Base-by-base conservation (phyloP, 768 basidiomycete genomes). In the Lactarius indigo region DNA sequence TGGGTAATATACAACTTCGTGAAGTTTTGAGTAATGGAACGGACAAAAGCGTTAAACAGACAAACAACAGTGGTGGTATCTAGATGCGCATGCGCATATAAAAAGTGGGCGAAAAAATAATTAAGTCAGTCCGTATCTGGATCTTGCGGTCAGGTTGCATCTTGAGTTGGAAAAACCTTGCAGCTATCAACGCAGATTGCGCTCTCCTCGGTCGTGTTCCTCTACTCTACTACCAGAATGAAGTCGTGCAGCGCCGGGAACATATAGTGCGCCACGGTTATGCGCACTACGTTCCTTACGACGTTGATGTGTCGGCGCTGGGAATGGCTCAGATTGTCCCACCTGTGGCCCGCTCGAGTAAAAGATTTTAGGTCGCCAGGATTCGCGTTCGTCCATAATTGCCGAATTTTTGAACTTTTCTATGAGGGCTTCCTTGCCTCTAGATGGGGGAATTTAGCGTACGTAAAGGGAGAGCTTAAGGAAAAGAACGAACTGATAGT, bases 401-500 rank as follows among this genome's bases (percentile, higher is more conserved):
- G 87, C 83, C 31, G 92, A 94, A 72, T 94, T 95, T 74, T 91
- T 91, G 83, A 96, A 96, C 76, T 95, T 94, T 75, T 92, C 91
- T 58, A 96, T 87, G 44, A 94, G 84, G 1, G 92, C 89, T 76
- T 93, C 91, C 75, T 96, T 96, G 57, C 94, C 94, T 79, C 91
- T 90, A 26, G 54, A 26, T 17, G 64, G 15, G 37, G 31, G 20
- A 12, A 28, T 18, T 66, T n/a, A 63, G 50, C 13, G 9, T 18
- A n/a, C 20, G 39, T 52, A 42, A 7, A 2, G 28, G 1, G 12
- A 28, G 1, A 44, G 39, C 23, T 23, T 4, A 23, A 33, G 47
- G 5, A n/a, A 56, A 56, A 60, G 37, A n/a, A 82, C 91, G 61
- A 68, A 93, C 92, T 95, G 93, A 73, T 92, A 94, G 71, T 92